Percentiles rank a stretch among this genome's conserved stretches.
phyloP scores from a whole-genome alignment of 768 basidiomycete genomes.

The Hericium erinaceus region DNA sequence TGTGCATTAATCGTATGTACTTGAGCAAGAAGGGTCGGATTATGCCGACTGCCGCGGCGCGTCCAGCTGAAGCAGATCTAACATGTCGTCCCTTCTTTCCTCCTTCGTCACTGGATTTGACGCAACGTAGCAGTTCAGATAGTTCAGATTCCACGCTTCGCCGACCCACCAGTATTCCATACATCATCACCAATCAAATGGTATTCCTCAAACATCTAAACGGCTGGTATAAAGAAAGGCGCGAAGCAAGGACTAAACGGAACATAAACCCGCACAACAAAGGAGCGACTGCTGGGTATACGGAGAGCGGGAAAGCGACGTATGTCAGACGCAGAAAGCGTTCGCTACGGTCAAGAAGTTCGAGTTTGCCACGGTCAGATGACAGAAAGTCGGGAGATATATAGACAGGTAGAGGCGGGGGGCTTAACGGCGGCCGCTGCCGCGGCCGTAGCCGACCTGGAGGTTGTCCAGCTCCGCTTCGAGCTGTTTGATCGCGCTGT shows the following conservation, averaged over 20 bases:
- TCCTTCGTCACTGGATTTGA: not conserved
- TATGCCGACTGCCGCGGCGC: no score
- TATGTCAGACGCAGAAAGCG: not conserved
- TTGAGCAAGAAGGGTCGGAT: no score
- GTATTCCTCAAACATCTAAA: no score
- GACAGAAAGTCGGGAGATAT: not conserved
- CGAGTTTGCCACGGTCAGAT: not conserved
- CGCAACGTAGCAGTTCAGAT: not conserved
- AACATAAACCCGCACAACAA: not conserved
- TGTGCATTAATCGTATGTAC: no score
- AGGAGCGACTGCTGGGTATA: not conserved
- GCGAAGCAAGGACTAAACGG: not conserved
- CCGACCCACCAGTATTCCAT: no score
- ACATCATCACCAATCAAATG: no score
- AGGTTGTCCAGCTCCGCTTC: constrained; percentile 87
- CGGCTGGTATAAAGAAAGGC: no score
- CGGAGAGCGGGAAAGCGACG: not conserved
- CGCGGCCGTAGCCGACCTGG: constrained; percentile 76
- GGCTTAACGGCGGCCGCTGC: constrained; percentile 50
- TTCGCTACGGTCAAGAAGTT: not conserved
- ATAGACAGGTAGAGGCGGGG: not conserved
- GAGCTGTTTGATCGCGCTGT: constrained; percentile 84
- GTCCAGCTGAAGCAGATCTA: no score
- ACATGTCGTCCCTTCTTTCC: no score
- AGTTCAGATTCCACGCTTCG: no score